Evolutionary conservation across 805 yeast genomes (phyloP), one percentile per base, ranked within the genome.

Genomic region (Saturnispora quitensis): DNA sequence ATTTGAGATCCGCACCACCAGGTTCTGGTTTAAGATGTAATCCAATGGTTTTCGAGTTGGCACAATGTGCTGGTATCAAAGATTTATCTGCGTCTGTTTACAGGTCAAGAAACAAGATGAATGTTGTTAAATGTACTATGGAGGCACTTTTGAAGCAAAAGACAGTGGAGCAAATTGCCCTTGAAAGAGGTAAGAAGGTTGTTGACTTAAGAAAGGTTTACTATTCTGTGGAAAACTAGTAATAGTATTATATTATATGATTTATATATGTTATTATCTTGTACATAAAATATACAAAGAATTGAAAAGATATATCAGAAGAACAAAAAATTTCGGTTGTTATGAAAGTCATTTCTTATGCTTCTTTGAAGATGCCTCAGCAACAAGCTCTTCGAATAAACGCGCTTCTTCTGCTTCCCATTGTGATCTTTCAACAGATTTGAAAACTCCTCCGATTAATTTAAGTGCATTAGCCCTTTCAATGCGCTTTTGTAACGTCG

Each of bases 21-120:
- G 98, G 97, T 62, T 85, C 85, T 56, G 99, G 99, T 20, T 76
- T 93, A 54, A 78, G 97, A 61, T 96, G 89, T 45, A 90, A 90
- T 70, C 95, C 87, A 58, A 80, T 84, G 67, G 82, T 93, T 56
- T 89, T 84, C 62, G 97, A 89, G 71, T 81, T 93, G 53, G 90
- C 97, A 68, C 86, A 85, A 65, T 82, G 89, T 53, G 96, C 90
- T 1, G 99, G 99, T 56, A 89, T 93, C 67, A 86, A 85, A 68
- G 99, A 93, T 70, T 73, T 93, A 62, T 80, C 89, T 61, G 97
- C 95, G 4, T 91, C 91, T 65, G 86, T 91, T 46, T 88, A 86
- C 74, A 84, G 89, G 62, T 87, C 96, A 36, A 81, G 98, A 74
- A 93, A 91, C 71, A 84, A 85, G 48, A 89, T 93, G 95, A 90